Evolutionary conservation across 306 rosid species (phyloP), one percentile per base, ranked within the genome.

Genomic region (Herpetospermum pedunculosum): DNA sequence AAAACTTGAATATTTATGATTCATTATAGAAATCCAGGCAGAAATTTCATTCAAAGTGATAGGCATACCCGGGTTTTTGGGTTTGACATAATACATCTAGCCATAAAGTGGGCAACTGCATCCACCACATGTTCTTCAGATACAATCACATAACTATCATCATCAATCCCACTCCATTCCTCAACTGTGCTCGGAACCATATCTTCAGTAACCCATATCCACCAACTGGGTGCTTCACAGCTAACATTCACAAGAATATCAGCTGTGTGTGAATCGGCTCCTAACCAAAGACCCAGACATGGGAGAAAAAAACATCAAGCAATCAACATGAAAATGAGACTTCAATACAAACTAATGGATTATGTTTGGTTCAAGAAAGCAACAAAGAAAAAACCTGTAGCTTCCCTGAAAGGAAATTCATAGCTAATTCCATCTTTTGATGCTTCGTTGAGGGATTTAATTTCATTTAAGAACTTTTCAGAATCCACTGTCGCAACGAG

Each of bases 151-250:
- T 94, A 94, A 68, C 38, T 88, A 49, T 94, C 97, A 76, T 84
- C 84, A 60, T 94, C 96, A 60, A 94, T 87, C 44, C 96, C 96
- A 81, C 97, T 91, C 81, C 75, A 40, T 77, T 94, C 99, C 88
- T 94, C 99, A 49, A 80, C 80, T 62, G 87, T 87, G 68, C 64
- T 72, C 0, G 90, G 87, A 68, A 81, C 84, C 77, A 79, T 83
- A 47, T 94, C 97, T 52, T 89, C 96, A 4, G 85, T 80, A 59
- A 94, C 90, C 99, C 99, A 94, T 30, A 94, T 94, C 97, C 99
- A 94, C 99, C 97, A 88, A 75, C 96, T 91, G 55, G 96, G 90
- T 29, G 88, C 77, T 68, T 89, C 81, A 14, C 81, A 75, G 78
- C 87, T 87, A 67, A 94, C 85, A 72, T 88, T 89, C 81, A 94